A percentile compares a stretch with the other conserved stretches of the same genome.
These are phyloP conservation scores for Botrytis elliptica DNA, from an alignment of 2,329 filamentous ascomycete genomes.

Conservation along the genomic window DNA sequence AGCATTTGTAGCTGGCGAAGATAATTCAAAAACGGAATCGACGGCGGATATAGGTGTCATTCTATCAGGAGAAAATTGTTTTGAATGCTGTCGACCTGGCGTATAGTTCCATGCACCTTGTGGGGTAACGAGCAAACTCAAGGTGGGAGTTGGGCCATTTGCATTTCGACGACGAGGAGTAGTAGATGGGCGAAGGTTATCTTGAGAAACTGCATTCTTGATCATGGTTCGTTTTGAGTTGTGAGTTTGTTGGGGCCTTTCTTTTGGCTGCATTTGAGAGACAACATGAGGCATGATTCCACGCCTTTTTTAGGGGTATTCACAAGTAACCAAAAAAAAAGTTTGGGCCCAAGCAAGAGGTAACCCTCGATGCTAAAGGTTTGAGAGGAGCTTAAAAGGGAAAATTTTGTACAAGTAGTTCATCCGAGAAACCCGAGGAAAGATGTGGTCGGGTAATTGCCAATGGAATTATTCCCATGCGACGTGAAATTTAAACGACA, in stretches of 20 bases:
- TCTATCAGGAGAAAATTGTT: constrained; percentile 27
- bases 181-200: not conserved
- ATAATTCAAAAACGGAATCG: constrained; percentile 33
- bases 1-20: constrained; percentile 18
- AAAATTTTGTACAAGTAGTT: not conserved
- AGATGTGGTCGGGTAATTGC: not conserved
- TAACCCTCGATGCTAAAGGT: not conserved
- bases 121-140: constrained; percentile 26
- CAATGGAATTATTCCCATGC: not conserved
- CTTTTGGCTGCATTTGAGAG: constrained; percentile 15
- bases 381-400: not conserved
- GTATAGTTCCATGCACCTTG: constrained; percentile 29
- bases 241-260: not conserved
- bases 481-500: not conserved
- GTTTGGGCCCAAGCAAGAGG: not conserved
- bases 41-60: constrained; percentile 30
- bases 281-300: constrained; percentile 19
- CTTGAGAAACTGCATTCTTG: not conserved
- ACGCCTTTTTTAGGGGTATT: not conserved
- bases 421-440: not conserved
- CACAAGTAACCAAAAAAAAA: not conserved
- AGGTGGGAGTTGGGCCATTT: constrained; percentile 11
- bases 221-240: not conserved
- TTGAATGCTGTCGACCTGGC: constrained; percentile 24
- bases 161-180: constrained; percentile 7